Evolutionary conservation across 2,329 filamentous ascomycete species (phyloP), one percentile per base, ranked within the genome.

Genomic region (Alternaria arborescens): DNA sequence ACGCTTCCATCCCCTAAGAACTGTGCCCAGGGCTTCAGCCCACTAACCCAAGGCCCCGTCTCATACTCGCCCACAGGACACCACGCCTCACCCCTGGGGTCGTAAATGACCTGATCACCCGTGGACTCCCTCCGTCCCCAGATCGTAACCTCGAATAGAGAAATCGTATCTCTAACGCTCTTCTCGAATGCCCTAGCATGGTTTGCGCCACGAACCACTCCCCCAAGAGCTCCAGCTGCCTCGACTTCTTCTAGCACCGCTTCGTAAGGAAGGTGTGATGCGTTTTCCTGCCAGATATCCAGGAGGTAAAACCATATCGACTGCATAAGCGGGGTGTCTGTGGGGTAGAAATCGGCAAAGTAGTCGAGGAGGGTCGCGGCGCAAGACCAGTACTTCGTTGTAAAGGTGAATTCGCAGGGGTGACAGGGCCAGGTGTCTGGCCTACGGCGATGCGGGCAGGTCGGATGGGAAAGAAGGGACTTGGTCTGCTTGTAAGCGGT

Each of bases 1-100:
- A 73, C 73, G 2, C 65, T 58, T 0, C 57, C 69, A 0, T 55
- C 58, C 8, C 36, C 60, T 0, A 78, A 41, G 22, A 71, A 78
- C 32, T 78, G 73, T 28, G 66, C 55, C 74, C 74, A 77, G 0
- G 65, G 64, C 52, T 68, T 73, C 11, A 77, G 43, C 0, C 74
- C 75, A 2, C 66, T 61, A 2, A 64, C 59, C 54, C 61, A 75
- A 0, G 61, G 65, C 0, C 72, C 70, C 0, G 60, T 60, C 8
- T 65, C 44, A 42, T 63, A 62, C 1, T 28, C 26, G 1, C 61
- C 61, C 2, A 22, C 41, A 0, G 41, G 44, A 18, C 44, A 48
- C 51, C 16, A 36, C n/a, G 38, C 30, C 16, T 53, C 47, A 4
- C 61, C 56, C 8, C 20, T 46, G 1, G 66, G 60, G 11, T 41